These are phyloP conservation scores for Globisporangium orthogonon DNA, from an alignment of 352 stramenopile species.

Conservation along the genomic window DNA sequence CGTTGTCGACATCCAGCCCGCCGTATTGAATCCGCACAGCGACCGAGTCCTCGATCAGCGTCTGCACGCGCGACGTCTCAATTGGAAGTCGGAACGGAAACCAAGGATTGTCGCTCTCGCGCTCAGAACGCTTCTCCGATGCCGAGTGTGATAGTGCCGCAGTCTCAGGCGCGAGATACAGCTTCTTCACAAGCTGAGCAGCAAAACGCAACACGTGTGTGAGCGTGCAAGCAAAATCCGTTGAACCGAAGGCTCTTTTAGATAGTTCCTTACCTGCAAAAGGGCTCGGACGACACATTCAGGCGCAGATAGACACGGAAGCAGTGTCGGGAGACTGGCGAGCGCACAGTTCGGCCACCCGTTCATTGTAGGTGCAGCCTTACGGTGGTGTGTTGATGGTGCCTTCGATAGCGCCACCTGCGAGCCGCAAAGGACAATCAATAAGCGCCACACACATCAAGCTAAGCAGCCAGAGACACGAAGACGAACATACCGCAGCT, in stretches of 20 bases:
- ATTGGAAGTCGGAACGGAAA: slow-evolving; percentile 38
- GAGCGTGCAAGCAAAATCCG: background rate
- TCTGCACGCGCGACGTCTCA: slow-evolving; percentile 3
- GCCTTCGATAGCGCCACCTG: background rate
- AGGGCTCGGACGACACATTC: background rate
- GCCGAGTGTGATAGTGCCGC: background rate
- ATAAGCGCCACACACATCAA: background rate
- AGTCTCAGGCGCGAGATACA: background rate
- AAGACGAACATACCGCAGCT: slow-evolving; percentile 10
- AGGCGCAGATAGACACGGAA: background rate
- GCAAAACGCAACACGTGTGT: background rate
- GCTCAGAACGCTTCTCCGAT: background rate
- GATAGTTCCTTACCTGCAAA: slow-evolving; percentile 4
- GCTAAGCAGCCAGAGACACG: background rate
- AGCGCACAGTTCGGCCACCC: background rate
- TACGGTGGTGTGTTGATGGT: background rate
- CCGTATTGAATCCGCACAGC: slow-evolving; percentile 2
- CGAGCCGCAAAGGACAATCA: background rate
- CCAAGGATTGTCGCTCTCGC: slow-evolving; percentile 25
- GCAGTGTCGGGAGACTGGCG: slow-evolving; percentile 7
- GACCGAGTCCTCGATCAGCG: slow-evolving; percentile 21
- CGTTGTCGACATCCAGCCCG: background rate
- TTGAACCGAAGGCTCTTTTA: background rate
- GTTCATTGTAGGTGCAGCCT: background rate
- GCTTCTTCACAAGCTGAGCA: slow-evolving; percentile 6